Conservation (phyloP, 495 filamentous ascomycete species). For the Xylaria grammica region DNA sequence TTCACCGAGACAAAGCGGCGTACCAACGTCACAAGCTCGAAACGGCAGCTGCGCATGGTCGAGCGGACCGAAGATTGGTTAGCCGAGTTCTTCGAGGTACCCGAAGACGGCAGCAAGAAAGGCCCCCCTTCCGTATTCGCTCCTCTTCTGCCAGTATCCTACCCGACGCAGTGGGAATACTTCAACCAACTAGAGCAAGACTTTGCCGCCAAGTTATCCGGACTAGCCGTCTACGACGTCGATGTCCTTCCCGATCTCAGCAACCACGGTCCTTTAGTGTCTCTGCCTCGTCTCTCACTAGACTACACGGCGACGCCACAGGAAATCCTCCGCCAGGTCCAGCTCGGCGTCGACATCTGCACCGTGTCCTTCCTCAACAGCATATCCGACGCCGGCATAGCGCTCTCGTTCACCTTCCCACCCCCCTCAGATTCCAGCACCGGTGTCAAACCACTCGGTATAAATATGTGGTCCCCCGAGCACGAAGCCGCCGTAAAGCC, state of each 20-base stretch:
- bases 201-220: constrained; percentile 59
- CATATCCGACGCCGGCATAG: constrained; percentile 84
- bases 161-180: constrained; percentile 76
- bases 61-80: constrained; percentile 82
- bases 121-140: constrained; percentile 67
- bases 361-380: constrained; percentile 72
- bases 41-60: constrained; percentile 79
- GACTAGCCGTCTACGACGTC: constrained; percentile 81
- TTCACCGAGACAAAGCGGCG: constrained; percentile 28
- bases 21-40: constrained; percentile 59
- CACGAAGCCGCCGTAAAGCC: constrained; percentile 65
- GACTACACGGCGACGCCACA: constrained; percentile 71
- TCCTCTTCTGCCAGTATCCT: constrained; percentile 77
- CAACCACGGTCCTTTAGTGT: constrained; percentile 49
- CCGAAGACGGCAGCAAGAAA: constrained; percentile 39
- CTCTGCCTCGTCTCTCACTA: constrained; percentile 75
- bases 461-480: constrained; percentile 71
- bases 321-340: constrained; percentile 72
- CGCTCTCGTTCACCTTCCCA: constrained; percentile 80
- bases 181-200: constrained; percentile 66
- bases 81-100: constrained; percentile 57
- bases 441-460: constrained; percentile 60
- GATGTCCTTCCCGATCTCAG: constrained; percentile 70
- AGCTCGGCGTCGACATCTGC: constrained; percentile 79
- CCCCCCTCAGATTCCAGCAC: constrained; percentile 25